phyloP scores from a whole-genome alignment of 2,329 filamentous ascomycete species.

The Pestalotiopsis sp. region DNA sequence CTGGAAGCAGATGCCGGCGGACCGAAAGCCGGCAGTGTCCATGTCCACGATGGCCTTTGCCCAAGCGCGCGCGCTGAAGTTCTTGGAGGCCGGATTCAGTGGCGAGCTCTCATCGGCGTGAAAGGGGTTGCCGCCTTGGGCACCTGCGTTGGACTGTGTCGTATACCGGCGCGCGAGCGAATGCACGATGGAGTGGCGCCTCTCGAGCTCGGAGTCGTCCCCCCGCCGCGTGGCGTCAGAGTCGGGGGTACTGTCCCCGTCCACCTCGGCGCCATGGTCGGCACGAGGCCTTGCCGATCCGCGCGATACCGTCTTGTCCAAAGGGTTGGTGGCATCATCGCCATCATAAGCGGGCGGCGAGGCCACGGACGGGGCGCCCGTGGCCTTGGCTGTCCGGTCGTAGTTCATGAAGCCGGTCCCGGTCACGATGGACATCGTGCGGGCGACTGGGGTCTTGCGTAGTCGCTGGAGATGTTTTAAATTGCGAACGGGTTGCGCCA shows the following conservation, averaged over 20 bases:
- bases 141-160: conserved; percentile 42
- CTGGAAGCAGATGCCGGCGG: conserved; percentile 67
- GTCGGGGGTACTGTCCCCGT: conserved; percentile 30
- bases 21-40: conserved; percentile 60
- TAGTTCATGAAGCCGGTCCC: conserved; percentile 48
- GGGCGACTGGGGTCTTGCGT: background rate
- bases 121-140: conserved; percentile 52
- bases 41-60: conserved; percentile 61
- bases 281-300: conserved; percentile 31
- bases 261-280: conserved; percentile 40
- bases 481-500: too few relatives aligned
- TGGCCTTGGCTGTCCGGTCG: conserved; percentile 49
- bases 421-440: conserved; percentile 45
- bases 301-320: background rate
- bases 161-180: conserved; percentile 60
- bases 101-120: conserved; percentile 49
- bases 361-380: conserved; percentile 39
- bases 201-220: conserved; percentile 48
- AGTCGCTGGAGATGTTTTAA: too few relatives aligned
- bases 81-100: conserved; percentile 54
- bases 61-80: conserved; percentile 62
- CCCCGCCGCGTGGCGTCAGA: conserved; percentile 37
- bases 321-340: conserved; percentile 28
- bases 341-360: conserved; percentile 25
- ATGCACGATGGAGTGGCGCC: conserved; percentile 56